Percentiles rank a stretch among this genome's conserved stretches.
Conservation (phyloP, 306 rosid genomes). For the Argentina anserina region DNA sequence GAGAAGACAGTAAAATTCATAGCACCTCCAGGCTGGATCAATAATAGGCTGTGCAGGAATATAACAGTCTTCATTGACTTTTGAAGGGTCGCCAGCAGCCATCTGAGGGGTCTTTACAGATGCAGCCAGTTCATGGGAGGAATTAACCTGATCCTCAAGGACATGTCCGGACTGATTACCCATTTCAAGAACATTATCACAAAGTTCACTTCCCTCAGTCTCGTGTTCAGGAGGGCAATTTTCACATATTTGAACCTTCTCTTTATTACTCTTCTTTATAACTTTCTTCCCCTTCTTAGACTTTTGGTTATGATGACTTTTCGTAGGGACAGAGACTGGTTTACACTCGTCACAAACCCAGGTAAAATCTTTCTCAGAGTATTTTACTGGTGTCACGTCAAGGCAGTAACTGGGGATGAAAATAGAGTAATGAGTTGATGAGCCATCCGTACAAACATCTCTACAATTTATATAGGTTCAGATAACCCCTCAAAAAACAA, state of each 20-base stretch:
- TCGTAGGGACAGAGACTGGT: conserved; percentile 7
- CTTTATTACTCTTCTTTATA: conserved; percentile 19
- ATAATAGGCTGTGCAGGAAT: conserved; percentile 52
- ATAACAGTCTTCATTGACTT: conserved; percentile 6
- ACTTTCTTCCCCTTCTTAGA: conserved; percentile 4
- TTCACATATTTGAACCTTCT: conserved; percentile 12
- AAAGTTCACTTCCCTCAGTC: conserved; percentile 13
- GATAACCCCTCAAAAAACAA: too few relatives aligned
- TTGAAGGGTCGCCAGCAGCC: conserved; percentile 10
- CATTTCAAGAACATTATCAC: conserved; percentile 13
- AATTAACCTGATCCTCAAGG: conserved; percentile 26
- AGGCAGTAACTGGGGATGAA: conserved; percentile 13
- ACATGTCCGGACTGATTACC: conserved; percentile 16
- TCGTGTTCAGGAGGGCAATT: conserved; percentile 17
- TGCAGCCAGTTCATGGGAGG: conserved; percentile 6
- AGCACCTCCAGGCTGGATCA: conserved; percentile 71
- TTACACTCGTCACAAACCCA: conserved; percentile 84
- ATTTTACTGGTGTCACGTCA: conserved; percentile 6
- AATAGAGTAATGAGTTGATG: neutral
- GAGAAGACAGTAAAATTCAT: neutral
- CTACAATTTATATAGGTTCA: neutral
- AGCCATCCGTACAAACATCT: neutral
- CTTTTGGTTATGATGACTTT: conserved; percentile 3
- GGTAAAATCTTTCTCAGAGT: conserved; percentile 28
- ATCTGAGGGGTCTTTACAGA: conserved; percentile 24